Percentiles rank a stretch among this genome's conserved stretches.
These are phyloP conservation scores for Artemisia argyi DNA, from an alignment of 129 eudicot genomes.

Conservation along the genomic window DNA sequence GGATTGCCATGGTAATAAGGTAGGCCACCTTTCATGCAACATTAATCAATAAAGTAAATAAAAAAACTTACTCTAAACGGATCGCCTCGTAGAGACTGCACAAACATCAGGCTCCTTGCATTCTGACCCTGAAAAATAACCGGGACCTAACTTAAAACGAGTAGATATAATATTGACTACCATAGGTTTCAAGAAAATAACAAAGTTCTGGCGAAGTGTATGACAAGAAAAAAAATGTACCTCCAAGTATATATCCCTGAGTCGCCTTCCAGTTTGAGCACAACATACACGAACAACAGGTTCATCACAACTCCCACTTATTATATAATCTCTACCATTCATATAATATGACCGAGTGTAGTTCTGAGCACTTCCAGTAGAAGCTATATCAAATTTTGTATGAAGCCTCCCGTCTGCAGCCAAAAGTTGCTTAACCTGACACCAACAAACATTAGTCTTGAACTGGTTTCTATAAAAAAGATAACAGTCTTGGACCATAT, in stretches of 20 bases:
- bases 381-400: constrained; percentile 66
- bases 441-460: not conserved
- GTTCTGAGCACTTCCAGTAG: constrained; percentile 71
- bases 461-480: not conserved
- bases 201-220: not conserved
- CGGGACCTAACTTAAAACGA: not conserved
- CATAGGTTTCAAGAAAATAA: not conserved
- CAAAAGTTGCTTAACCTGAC: constrained; percentile 81
- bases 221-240: constrained; percentile 20
- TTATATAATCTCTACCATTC: constrained; percentile 89
- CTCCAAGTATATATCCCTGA: constrained; percentile 72
- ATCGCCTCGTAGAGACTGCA: constrained; percentile 91
- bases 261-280: constrained; percentile 88
- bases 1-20: not conserved
- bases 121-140: constrained; percentile 53
- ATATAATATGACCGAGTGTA: constrained; percentile 87
- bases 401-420: constrained; percentile 86
- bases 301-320: constrained; percentile 85
- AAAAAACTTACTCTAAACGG: constrained; percentile 69
- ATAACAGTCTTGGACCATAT: not conserved
- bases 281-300: constrained; percentile 79
- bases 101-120: constrained; percentile 56
- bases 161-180: not conserved
- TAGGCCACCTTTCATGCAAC: not conserved
- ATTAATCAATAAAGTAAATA: not conserved